Percentiles rank a stretch among this genome's conserved stretches.
These are phyloP conservation scores for Myxozyma lipomycoides DNA, from an alignment of 805 yeast genomes.

Conservation along the genomic window DNA sequence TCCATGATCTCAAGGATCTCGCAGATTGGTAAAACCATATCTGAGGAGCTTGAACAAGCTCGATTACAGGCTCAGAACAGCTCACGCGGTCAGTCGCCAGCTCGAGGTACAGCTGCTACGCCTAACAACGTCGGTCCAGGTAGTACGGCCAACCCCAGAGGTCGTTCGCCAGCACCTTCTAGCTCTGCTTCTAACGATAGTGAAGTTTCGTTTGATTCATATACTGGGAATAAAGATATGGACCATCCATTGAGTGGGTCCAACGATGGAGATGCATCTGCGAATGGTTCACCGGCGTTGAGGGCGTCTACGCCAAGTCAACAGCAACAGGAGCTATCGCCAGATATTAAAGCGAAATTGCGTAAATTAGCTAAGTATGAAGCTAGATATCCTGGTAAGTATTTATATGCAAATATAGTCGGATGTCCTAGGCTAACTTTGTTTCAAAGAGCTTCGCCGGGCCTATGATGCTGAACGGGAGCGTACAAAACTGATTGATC, in stretches of 20 bases:
- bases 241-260: background rate
- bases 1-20: slow-evolving; percentile 57
- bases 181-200: background rate
- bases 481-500: slow-evolving; percentile 53
- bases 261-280: background rate
- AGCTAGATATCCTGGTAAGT: slow-evolving; percentile 71
- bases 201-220: background rate
- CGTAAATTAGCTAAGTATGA: slow-evolving; percentile 81
- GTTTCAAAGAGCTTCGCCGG: slow-evolving; percentile 47
- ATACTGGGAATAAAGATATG: background rate
- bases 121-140: slow-evolving; percentile 47
- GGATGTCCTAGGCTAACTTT: background rate
- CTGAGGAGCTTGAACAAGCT: slow-evolving; percentile 56
- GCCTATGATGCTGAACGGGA: slow-evolving; percentile 82
- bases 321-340: slow-evolving; percentile 44
- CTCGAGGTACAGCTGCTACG: slow-evolving; percentile 38
- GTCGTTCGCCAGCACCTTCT: slow-evolving; percentile 7
- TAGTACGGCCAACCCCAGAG: no score
- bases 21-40: slow-evolving; percentile 58
- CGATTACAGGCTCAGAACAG: slow-evolving; percentile 27
- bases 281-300: background rate
- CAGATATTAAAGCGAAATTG: slow-evolving; percentile 57
- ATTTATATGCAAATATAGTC: background rate
- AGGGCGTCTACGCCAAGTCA: slow-evolving; percentile 8
- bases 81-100: slow-evolving; percentile 47